Base-by-base conservation (phyloP, 2,329 filamentous ascomycete genomes). In the Xylariaceae sp. region DNA sequence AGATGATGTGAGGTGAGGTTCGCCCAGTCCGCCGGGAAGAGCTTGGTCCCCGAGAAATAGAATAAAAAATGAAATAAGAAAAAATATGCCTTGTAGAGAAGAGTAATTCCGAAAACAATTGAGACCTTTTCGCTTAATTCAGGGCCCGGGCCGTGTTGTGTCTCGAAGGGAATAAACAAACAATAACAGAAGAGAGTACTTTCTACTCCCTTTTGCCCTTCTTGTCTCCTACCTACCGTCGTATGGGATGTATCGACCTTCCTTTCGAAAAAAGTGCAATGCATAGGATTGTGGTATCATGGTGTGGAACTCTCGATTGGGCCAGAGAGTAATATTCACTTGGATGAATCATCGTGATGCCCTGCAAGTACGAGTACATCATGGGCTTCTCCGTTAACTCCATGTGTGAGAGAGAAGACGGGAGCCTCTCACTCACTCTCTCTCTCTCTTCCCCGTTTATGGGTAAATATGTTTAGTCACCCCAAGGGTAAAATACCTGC, bases 311-410 rank as follows among this genome's bases (percentile, higher is more conserved):
- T 39, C 35, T 18, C 58, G 35, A 54, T 17, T 47, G 39, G 53
- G 15, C 47, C 18, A 37, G 10, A 4, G 55, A 41, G 45, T 60
- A 18, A 18, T 18, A 18, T 18, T 18, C 1, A 18, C 17, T 18
- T 18, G 17, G 23, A 30, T 30, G 55, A 55, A 60, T 56, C 55
- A 62, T 57, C 11, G 49, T 54, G 55, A 62, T 37, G 49, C 17
- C 35, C 23, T 30, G 23, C 23, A 30, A 30, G 23, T 30, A 30
- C 23, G 23, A 30, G 23, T 30, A 30, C 23, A 30, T 30, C 23
- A 30, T 30, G 5, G 23, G 23, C 23, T 30, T 30, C 23, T 30
- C 23, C 23, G 23, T 30, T 30, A 30, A 30, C 23, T 30, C 23
- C 23, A 30, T 30, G 23, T 30, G 23, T 4, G 23, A 30, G 23